Percentiles rank a stretch among this genome's conserved stretches.
These are phyloP conservation scores for Pythium chondricola DNA, from an alignment of 352 stramenopile species.

Conservation along the genomic window DNA sequence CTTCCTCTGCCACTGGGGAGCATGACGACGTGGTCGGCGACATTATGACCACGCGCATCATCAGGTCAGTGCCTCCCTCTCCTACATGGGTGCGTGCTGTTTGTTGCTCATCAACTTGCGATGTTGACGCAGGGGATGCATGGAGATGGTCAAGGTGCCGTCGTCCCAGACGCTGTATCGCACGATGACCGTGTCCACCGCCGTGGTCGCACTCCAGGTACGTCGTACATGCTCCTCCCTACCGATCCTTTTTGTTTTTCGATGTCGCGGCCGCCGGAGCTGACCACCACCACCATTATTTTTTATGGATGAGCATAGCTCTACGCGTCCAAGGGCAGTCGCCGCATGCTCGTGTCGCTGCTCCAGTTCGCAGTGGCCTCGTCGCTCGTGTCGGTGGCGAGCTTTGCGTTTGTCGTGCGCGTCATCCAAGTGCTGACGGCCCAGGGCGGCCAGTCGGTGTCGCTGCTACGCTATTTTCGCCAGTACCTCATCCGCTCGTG, in stretches of 20 bases:
- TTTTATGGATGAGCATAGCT: no score
- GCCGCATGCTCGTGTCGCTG: conserved; percentile 47
- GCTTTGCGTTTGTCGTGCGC: conserved; percentile 26
- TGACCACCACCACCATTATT: no score
- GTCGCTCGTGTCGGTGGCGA: conserved; percentile 60
- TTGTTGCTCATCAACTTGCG: background rate
- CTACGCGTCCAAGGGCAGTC: conserved; percentile 58
- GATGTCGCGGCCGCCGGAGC: no score
- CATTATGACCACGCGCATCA: conserved; percentile 54
- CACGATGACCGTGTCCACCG: conserved; percentile 62
- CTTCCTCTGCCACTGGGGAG: no score
- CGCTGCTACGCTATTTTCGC: conserved; percentile 16
- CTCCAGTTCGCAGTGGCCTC: conserved; percentile 54
- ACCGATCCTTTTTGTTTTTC: no score
- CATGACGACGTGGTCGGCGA: conserved; percentile 56
- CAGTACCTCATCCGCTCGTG: conserved; percentile 20
- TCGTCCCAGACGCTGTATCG: conserved; percentile 53
- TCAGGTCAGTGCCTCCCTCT: conserved; percentile 23
- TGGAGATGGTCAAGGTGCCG: conserved; percentile 52
- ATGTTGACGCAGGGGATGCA: conserved; percentile 29
- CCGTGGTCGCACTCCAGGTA: conserved; percentile 61
- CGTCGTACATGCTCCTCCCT: no score
- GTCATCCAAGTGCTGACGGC: conserved; percentile 19
- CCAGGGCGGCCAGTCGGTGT: conserved; percentile 7
- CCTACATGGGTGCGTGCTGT: background rate